phyloP scores from a whole-genome alignment of 345 rosid species.

The Syzygium jambos region DNA sequence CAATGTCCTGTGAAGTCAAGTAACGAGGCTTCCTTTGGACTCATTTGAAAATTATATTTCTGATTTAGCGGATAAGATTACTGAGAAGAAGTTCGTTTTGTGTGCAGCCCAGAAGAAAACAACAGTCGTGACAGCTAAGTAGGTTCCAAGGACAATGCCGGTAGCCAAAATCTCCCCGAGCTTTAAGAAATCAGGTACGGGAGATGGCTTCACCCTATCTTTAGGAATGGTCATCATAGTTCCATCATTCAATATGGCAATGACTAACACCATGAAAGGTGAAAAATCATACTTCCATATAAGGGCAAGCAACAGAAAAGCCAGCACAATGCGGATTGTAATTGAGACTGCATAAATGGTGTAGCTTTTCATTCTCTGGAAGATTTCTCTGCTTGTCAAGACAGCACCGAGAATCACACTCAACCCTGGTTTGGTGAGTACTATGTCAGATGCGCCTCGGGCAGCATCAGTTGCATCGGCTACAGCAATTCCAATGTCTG shows the following conservation, averaged over 20 bases:
- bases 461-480: slow-evolving; percentile 97
- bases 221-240: slow-evolving; percentile 77
- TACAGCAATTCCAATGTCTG: slow-evolving; percentile 91
- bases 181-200: slow-evolving; percentile 76
- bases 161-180: slow-evolving; percentile 82
- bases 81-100: slow-evolving; percentile 64
- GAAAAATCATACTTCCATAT: slow-evolving; percentile 94
- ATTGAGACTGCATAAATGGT: slow-evolving; percentile 93
- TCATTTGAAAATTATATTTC: not conserved
- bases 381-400: slow-evolving; percentile 82
- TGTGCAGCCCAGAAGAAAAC: slow-evolving; percentile 71
- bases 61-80: slow-evolving; percentile 12
- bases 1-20: slow-evolving; percentile 34
- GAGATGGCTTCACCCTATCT: slow-evolving; percentile 80
- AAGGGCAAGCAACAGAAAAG: slow-evolving; percentile 77
- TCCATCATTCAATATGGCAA: slow-evolving; percentile 80
- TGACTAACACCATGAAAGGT: slow-evolving; percentile 85
- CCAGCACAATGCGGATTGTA: slow-evolving; percentile 76
- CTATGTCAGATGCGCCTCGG: slow-evolving; percentile 85
- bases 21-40: not conserved
- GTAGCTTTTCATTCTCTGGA: slow-evolving; percentile 95
- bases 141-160: slow-evolving; percentile 72
- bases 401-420: slow-evolving; percentile 91
- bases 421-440: slow-evolving; percentile 84
- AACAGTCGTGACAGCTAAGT: slow-evolving; percentile 77